Base-by-base conservation (phyloP, 2,329 filamentous ascomycete species). In the Monilinia polystroma region DNA sequence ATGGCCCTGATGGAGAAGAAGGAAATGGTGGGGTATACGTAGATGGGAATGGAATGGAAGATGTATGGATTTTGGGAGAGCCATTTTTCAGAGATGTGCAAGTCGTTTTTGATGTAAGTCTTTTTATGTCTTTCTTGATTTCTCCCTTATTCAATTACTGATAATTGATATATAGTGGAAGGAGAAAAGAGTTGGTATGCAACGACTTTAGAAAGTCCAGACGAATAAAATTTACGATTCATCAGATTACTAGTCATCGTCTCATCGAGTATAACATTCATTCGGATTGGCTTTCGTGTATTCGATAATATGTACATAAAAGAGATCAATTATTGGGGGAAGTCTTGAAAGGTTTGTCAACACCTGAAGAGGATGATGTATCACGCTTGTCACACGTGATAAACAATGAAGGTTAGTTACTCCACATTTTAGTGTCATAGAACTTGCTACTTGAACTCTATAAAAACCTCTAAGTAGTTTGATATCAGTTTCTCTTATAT, bases 61-160 rank as follows among this genome's bases (percentile, higher is more conserved):
- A 71, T 64, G 38, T 67, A 16, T 73, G 71, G 71, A 67, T 73
- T 38, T 59, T 72, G 45, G 72, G 72, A 29, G 72, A 73, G 64
- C 70, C 70, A 1, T 71, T 73, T n/a, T 73, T 71, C 60, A 66
- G 70, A 64, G 71, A 72, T 68, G 67, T 71, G 10, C 72, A 72
- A 47, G 67, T 72, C 32, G 70, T 68, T 54, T 72, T 73, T 55
- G 64, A 73, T 64, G 72, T 72, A 47, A 72, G 70, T 63, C 41
- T 47, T 14, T 45, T 16, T 18, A 18, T 4, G 4, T 1, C 5
- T n/a, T 3, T 2, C 26, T 54, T 4, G 3, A 0, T n/a, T 7
- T 3, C 32, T 4, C 8, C 2, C 18, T n/a, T 29, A 11, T 41
- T 14, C 18, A 0, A 5, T 20, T 18, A 49, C 32, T 65, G 3